phyloP scores from a whole-genome alignment of 2,329 filamentous ascomycete genomes.

The Metarhizium humberi region DNA sequence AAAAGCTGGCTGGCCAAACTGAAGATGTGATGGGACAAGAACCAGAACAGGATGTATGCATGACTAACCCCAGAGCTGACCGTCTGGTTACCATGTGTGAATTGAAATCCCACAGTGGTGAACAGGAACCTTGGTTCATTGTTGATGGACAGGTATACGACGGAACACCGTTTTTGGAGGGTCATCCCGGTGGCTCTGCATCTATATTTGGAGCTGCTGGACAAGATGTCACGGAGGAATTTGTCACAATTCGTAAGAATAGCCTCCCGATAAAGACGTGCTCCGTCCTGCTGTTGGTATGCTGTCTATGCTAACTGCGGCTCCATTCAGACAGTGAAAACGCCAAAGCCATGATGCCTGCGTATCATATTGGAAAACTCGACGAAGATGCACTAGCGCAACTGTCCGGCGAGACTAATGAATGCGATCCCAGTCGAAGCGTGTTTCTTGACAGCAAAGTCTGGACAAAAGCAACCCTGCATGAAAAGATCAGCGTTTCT shows the following conservation, averaged over 20 bases:
- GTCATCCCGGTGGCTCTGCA: constrained; percentile 76
- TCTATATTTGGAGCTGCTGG: constrained; percentile 80
- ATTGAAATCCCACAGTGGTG: constrained; percentile 55
- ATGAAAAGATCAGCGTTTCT: constrained; percentile 60
- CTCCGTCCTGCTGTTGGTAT: background rate
- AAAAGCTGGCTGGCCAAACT: constrained; percentile 48
- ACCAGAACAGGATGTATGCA: constrained; percentile 57
- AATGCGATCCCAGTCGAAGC: constrained; percentile 33
- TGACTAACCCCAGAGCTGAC: constrained; percentile 62
- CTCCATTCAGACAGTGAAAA: constrained; percentile 69
- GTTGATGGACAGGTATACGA: constrained; percentile 85
- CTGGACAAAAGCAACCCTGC: constrained; percentile 67
- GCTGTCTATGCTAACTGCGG: constrained; percentile 13
- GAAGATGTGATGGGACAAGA: constrained; percentile 34
- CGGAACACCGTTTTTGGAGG: constrained; percentile 69
- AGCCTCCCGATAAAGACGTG: background rate
- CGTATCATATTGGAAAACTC: constrained; percentile 76
- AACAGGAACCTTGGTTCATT: constrained; percentile 73
- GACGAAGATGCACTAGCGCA: constrained; percentile 45
- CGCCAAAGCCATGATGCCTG: constrained; percentile 80
- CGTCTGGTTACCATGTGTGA: constrained; percentile 61
- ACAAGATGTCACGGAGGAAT: constrained; percentile 77
- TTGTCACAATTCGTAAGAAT: constrained; percentile 74
- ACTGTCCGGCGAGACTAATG: constrained; percentile 35
- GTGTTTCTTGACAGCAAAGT: constrained; percentile 61